Evolutionary conservation across 805 yeast species (phyloP), one percentile per base, ranked within the genome.

Genomic region (Candida rishiriensis): DNA sequence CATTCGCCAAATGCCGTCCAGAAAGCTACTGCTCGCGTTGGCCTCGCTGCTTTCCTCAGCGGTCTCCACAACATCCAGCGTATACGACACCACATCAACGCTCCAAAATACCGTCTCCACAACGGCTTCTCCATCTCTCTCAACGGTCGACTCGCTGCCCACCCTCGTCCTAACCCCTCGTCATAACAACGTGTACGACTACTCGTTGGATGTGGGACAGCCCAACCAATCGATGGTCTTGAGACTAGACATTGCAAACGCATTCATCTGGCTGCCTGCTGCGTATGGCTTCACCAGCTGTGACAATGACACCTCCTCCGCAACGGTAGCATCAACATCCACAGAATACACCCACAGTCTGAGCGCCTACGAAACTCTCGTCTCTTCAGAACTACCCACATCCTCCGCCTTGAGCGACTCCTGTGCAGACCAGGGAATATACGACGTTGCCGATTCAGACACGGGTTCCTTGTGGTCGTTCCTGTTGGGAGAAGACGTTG

Each of bases 181-280:
- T 5, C 26, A 38, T 3, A 34, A 41, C 15, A 44, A 44, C 37
- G 57, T 58, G 6, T 62, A 42, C 36, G 65, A 64, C 38, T 53
- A 53, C 34, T 38, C 49, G 16, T 35, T 62, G 1, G 29, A 49
- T 9, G 46, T 65, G 1, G 69, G 69, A 2, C 35, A 37, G 3
- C 57, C 61, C 1, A 41, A 44, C 8, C 63, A 62, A 47, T 37
- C 50, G 2, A 11, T 60, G 28, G 44, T 30, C 7, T 38, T 65
- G 10, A 48, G 70, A 21, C 34, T 66, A 11, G 70, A 66, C 44
- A 42, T 64, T 2, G 41, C 47, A n/a, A 56, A 59, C 30, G 63
- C 56, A 8, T 49, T 49, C 15, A 26, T 60, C 1, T 66, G 68
- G 68, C 49, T 63, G 2, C 65, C 63, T 30, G 63, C 55, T 16